These are phyloP conservation scores for Penicillium sp. DNA, from an alignment of 2,329 filamentous ascomycete genomes.

Conservation along the genomic window DNA sequence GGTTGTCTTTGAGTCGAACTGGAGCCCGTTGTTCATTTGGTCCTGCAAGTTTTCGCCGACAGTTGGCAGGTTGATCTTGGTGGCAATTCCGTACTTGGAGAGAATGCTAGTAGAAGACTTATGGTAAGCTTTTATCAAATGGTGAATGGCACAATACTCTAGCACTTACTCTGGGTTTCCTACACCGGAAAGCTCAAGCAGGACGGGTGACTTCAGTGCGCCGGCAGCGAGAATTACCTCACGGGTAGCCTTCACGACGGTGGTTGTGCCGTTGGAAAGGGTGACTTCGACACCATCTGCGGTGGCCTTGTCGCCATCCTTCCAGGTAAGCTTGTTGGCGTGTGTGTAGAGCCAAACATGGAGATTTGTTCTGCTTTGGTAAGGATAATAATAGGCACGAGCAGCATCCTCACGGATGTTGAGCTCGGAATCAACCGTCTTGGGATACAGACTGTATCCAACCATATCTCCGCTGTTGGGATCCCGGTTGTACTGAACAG, in stretches of 20 bases:
- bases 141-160: background rate
- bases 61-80: slow-evolving; percentile 32
- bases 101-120: slow-evolving; percentile 22
- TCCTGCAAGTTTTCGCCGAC: slow-evolving; percentile 53
- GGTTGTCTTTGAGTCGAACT: slow-evolving; percentile 11
- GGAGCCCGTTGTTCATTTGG: slow-evolving; percentile 32
- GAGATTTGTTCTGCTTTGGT: slow-evolving; percentile 43
- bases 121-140: background rate
- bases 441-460: slow-evolving; percentile 46
- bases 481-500: slow-evolving; percentile 42
- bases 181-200: slow-evolving; percentile 61
- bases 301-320: slow-evolving; percentile 9
- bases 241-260: slow-evolving; percentile 32
- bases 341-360: slow-evolving; percentile 43
- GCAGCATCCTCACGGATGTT: slow-evolving; percentile 48
- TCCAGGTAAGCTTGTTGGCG: slow-evolving; percentile 42
- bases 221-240: slow-evolving; percentile 63
- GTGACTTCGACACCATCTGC: slow-evolving; percentile 33
- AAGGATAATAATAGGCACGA: slow-evolving; percentile 49
- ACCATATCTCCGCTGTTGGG: slow-evolving; percentile 45
- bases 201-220: slow-evolving; percentile 54
- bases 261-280: slow-evolving; percentile 20
- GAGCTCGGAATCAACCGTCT: slow-evolving; percentile 40
- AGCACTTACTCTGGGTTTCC: slow-evolving; percentile 40
- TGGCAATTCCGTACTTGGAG: slow-evolving; percentile 22